These are phyloP conservation scores for Penicillium chermesinum DNA, from an alignment of 495 filamentous ascomycete genomes.

Conservation along the genomic window DNA sequence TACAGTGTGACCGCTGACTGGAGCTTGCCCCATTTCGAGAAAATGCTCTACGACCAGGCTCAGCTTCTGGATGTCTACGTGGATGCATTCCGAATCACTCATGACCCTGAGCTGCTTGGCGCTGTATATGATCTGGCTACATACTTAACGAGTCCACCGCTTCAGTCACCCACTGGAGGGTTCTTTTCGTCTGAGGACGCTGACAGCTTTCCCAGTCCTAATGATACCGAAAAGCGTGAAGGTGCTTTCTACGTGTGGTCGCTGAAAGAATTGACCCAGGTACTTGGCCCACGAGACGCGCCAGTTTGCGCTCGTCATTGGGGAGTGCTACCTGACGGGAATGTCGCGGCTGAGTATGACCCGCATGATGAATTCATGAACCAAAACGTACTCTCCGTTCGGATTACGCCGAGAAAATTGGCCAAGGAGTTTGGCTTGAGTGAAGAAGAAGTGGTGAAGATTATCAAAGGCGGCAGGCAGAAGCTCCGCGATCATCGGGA, in stretches of 20 bases:
- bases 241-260: slow-evolving; percentile 98
- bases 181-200: slow-evolving; percentile 91
- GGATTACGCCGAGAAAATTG: slow-evolving; percentile 57
- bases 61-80: slow-evolving; percentile 82
- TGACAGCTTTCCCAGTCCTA: slow-evolving; percentile 70
- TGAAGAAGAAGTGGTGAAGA: slow-evolving; percentile 64
- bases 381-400: slow-evolving; percentile 56
- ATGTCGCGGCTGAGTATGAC: slow-evolving; percentile 78
- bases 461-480: slow-evolving; percentile 62
- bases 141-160: slow-evolving; percentile 65
- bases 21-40: slow-evolving; percentile 94
- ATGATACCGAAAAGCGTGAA: slow-evolving; percentile 81
- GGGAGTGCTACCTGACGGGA: slow-evolving; percentile 82
- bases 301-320: slow-evolving; percentile 78
- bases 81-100: slow-evolving; percentile 75
- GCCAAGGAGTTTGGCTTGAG: slow-evolving; percentile 74
- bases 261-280: slow-evolving; percentile 73
- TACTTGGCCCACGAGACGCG: slow-evolving; percentile 66
- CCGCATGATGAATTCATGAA: slow-evolving; percentile 92
- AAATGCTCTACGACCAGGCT: slow-evolving; percentile 95
- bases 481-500: slow-evolving; percentile 72
- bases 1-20: slow-evolving; percentile 90
- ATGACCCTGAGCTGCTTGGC: slow-evolving; percentile 66
- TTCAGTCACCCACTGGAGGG: slow-evolving; percentile 63
- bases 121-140: slow-evolving; percentile 78